Base-by-base conservation (phyloP, 2,329 filamentous ascomycete species). In the Neofusicoccum parvum region DNA sequence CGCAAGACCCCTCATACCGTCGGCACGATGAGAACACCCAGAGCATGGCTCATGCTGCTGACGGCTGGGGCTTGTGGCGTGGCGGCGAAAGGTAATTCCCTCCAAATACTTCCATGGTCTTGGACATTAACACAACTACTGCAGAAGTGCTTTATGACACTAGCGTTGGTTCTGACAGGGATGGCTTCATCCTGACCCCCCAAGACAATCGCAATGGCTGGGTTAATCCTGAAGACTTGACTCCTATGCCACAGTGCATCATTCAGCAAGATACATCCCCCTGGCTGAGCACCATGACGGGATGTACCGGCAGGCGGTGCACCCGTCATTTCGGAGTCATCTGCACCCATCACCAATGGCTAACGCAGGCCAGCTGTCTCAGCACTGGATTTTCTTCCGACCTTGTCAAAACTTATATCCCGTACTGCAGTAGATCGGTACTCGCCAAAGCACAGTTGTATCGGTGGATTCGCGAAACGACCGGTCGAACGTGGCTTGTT, bases 191-290 rank as follows among this genome's bases (percentile, higher is more conserved):
- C 48, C 59, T 69, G 58, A 69, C 53, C 27, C 54, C 68, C 49
- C 67, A 65, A 68, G 59, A 66, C 41, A 72, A 72, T 66, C 62
- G 54, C 53, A 58, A 64, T 67, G 74, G 71, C 67, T 76, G 73
- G 74, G 71, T 75, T n/a, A 75, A 76, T 65, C 74, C 74, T 46
- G 73, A 77, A 69, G 72, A 75, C 65, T 65, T 76, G 51, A 20
- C 65, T 67, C 56, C 74, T 23, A 76, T 77, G 73, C 74, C 75
- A 49, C 74, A 76, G 56, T 77, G 75, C 60, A 71, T 77, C 56
- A 73, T 72, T 58, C 72, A 76, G 66, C 75, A 77, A 53, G 72
- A 76, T 58, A 71, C 67, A 51, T 69, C 72, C 39, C 27, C 59
- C 45, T 77, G 74, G 75, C 67, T 77, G 62, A 66, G 54, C 62